These are phyloP conservation scores for Fusarium continuum DNA, from an alignment of 2,329 filamentous ascomycete genomes.

Conservation along the genomic window DNA sequence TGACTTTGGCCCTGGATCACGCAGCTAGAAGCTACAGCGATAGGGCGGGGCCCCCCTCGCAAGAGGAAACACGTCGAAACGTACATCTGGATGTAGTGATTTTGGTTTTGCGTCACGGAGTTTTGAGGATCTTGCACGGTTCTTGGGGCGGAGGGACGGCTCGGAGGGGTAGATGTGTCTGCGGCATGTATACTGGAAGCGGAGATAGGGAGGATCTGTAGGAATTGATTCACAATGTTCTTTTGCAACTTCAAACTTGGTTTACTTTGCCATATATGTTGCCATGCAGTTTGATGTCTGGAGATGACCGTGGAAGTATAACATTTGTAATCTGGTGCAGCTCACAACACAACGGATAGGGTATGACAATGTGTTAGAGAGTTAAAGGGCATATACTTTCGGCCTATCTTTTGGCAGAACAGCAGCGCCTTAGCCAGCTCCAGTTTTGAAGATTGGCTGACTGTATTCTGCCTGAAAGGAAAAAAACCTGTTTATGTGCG, in stretches of 20 bases:
- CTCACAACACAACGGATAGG: no score
- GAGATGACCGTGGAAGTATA: no score
- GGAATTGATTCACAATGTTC: conserved; percentile 42
- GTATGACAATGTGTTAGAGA: no score
- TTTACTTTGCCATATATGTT: background rate
- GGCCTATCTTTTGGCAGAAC: no score
- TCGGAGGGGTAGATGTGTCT: conserved; percentile 29
- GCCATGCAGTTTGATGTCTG: background rate
- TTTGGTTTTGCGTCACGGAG: conserved; percentile 53
- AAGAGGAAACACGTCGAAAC: conserved; percentile 26
- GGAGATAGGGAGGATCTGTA: conserved; percentile 39
- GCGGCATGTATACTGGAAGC: conserved; percentile 37
- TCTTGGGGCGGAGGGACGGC: conserved; percentile 36
- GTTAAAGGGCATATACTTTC: no score
- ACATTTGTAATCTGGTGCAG: no score
- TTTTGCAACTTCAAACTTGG: conserved; percentile 28
- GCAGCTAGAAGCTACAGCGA: conserved; percentile 40
- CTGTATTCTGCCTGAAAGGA: no score
- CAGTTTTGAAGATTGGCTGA: no score
- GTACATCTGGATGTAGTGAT: conserved; percentile 52
- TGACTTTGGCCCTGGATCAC: conserved; percentile 62
- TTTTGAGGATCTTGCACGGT: conserved; percentile 48
- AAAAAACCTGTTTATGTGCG: no score
- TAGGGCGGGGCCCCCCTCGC: conserved; percentile 10
- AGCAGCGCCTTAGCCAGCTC: no score